Percentiles rank a stretch among this genome's conserved stretches.
Evolutionary conservation across 2,329 filamentous ascomycete genomes (phyloP).

Genomic region (Domatiomyces catenatus): DNA sequence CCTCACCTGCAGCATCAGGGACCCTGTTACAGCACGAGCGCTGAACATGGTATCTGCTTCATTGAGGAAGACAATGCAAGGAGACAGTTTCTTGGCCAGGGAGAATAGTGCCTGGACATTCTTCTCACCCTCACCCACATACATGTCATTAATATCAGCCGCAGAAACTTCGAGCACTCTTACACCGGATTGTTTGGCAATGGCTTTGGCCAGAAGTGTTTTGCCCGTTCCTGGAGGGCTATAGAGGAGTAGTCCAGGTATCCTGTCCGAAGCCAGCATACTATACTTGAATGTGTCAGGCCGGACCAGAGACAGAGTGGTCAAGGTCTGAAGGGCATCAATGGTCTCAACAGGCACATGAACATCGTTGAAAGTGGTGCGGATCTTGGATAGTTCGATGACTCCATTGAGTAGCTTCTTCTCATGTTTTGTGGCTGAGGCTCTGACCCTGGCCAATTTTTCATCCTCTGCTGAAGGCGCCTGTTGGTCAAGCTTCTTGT

Average conservation of each 20-base stretch:
- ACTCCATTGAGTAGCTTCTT: constrained; percentile 69
- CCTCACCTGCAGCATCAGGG: no score
- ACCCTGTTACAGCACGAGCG: no score
- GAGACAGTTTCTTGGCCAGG: constrained; percentile 76
- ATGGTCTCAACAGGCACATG: constrained; percentile 70
- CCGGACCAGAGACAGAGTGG: constrained; percentile 67
- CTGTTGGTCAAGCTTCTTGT: constrained; percentile 22
- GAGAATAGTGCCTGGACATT: constrained; percentile 86
- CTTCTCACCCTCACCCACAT: constrained; percentile 90
- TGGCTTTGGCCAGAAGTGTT: constrained; percentile 46
- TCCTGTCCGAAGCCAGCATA: constrained; percentile 77
- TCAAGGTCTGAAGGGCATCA: constrained; percentile 75
- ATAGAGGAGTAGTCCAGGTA: constrained; percentile 76
- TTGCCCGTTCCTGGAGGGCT: constrained; percentile 62
- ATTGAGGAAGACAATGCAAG: constrained; percentile 91
- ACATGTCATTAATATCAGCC: constrained; percentile 89
- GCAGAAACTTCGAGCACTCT: constrained; percentile 71
- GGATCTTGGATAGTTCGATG: constrained; percentile 64
- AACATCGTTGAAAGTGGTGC: constrained; percentile 75
- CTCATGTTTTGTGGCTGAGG: constrained; percentile 59
- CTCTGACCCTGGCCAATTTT: constrained; percentile 34
- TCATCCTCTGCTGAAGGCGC: constrained; percentile 21
- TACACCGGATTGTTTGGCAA: constrained; percentile 50
- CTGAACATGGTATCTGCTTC: constrained; percentile 89
- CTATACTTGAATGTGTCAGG: constrained; percentile 95